phyloP scores from a whole-genome alignment of 2,329 filamentous ascomycete genomes.

The Xylariales sp. region DNA sequence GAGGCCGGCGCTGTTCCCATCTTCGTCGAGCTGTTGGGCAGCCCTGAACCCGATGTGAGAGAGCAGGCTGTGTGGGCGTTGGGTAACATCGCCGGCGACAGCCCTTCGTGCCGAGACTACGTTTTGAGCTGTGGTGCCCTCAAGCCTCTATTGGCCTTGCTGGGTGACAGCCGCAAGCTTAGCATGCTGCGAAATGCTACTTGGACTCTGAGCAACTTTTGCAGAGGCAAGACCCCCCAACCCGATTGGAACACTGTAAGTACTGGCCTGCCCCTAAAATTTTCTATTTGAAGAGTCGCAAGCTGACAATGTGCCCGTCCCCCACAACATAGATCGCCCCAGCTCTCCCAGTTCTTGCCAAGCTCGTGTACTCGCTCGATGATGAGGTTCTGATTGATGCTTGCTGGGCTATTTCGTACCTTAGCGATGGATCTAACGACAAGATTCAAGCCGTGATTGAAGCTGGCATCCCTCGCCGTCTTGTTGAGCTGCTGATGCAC shows the following conservation, averaged over 20 bases:
- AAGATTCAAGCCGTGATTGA: conserved; percentile 99
- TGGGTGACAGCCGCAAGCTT: conserved; percentile 96
- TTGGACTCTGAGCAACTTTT: conserved; percentile 99
- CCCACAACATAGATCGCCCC: conserved; percentile 69
- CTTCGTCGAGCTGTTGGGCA: conserved; percentile 92
- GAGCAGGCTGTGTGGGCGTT: conserved; percentile 99
- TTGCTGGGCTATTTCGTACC: conserved; percentile 98
- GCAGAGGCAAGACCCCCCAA: conserved; percentile 97
- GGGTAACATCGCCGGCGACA: conserved; percentile 98
- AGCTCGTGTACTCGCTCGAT: conserved; percentile 96
- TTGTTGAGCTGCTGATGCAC: conserved; percentile 97
- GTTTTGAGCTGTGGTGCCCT: conserved; percentile 88
- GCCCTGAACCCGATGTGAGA: conserved; percentile 94
- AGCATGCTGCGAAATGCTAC: conserved; percentile 99
- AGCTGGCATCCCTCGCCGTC: conserved; percentile 90
- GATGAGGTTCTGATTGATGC: conserved; percentile 98
- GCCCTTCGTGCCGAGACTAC: conserved; percentile 94
- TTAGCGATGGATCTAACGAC: conserved; percentile 96
- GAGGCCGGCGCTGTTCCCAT: conserved; percentile 97
- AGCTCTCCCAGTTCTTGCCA: conserved; percentile 89
- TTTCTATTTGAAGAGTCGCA: too few relatives aligned
- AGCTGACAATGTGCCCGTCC: background rate
- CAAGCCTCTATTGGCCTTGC: conserved; percentile 80
- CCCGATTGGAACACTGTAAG: conserved; percentile 94
- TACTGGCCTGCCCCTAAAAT: too few relatives aligned